A percentile compares a stretch with the other conserved stretches of the same genome.
These are phyloP conservation scores for Malassezia sp. DNA, from an alignment of 1,284 basidiomycete species.

Conservation along the genomic window DNA sequence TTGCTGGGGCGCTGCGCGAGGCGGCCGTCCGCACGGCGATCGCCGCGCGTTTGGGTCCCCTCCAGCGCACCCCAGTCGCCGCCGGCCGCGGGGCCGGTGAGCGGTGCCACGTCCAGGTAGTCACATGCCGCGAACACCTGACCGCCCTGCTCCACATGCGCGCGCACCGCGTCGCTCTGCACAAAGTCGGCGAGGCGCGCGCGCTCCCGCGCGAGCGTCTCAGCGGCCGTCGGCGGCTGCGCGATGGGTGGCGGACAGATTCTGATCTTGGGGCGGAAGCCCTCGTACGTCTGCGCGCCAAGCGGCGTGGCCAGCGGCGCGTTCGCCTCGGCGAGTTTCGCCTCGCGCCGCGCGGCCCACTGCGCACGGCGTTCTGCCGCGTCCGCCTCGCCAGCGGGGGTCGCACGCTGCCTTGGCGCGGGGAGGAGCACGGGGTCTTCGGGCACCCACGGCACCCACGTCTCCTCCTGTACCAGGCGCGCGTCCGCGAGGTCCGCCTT, in stretches of 20 bases:
- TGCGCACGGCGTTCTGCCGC: constrained; percentile 18
- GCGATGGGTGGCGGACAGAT: constrained; percentile 34
- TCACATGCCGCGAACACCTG: constrained; percentile 35
- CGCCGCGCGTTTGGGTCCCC: constrained; percentile 1
- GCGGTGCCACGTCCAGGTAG: constrained; percentile 39
- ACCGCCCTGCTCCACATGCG: constrained; percentile 28
- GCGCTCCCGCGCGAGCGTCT: constrained; percentile 21
- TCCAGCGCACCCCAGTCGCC: constrained; percentile 28
- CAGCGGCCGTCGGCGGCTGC: constrained; percentile 34
- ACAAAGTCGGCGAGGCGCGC: constrained; percentile 26
- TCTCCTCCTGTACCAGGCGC: constrained; percentile 28
- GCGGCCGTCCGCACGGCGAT: constrained; percentile 14
- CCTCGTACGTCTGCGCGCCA: constrained; percentile 24
- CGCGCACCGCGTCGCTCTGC: constrained; percentile 17
- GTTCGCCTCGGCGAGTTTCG: constrained; percentile 7
- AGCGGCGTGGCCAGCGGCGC: constrained; percentile 14
- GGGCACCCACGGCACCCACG: constrained; percentile 41
- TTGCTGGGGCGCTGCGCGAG: constrained; percentile 17
- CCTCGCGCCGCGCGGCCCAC: constrained; percentile 15
- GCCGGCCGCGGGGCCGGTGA: constrained; percentile 31
- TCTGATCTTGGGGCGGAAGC: constrained; percentile 18
- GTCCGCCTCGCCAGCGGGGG: constrained; percentile 21
- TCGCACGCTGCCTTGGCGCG: constrained; percentile 19
- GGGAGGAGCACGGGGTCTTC: constrained; percentile 36
- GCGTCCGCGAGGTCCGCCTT: constrained; percentile 18